These are phyloP conservation scores for Vishniacozyma victoriae DNA, from an alignment of 768 basidiomycete species.

Conservation along the genomic window DNA sequence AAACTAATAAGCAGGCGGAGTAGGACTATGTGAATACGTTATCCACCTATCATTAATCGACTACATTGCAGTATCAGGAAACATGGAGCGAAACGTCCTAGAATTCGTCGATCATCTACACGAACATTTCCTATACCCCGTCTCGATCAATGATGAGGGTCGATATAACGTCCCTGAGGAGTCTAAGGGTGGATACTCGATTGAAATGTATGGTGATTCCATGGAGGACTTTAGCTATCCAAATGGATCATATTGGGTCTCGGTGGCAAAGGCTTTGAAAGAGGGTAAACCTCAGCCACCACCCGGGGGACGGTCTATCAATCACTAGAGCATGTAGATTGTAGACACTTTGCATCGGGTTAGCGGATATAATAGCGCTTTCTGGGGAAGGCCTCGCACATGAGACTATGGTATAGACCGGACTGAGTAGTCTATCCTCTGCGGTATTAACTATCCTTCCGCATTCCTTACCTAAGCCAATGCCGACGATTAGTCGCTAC, in stretches of 20 bases:
- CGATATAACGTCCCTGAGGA: conserved; percentile 80
- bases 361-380: too few relatives aligned
- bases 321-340: too few relatives aligned
- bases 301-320: too few relatives aligned
- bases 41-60: conserved; percentile 69
- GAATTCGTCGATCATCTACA: conserved; percentile 67
- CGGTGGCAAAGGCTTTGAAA: conserved; percentile 28
- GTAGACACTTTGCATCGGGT: too few relatives aligned
- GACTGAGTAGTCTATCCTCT: too few relatives aligned
- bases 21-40: conserved; percentile 1
- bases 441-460: too few relatives aligned
- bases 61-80: conserved; percentile 83
- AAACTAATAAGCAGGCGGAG: not conserved
- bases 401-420: too few relatives aligned
- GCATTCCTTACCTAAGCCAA: too few relatives aligned
- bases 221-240: conserved; percentile 84
- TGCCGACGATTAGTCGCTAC: too few relatives aligned
- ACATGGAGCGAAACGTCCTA: conserved; percentile 89
- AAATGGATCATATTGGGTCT: conserved; percentile 70
- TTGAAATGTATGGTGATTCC: conserved; percentile 77
- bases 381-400: too few relatives aligned
- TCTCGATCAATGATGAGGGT: conserved; percentile 76
- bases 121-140: conserved; percentile 84
- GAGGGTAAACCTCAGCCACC: conserved; percentile 1
- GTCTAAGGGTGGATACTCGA: conserved; percentile 69